Conservation (phyloP, 2,329 filamentous ascomycete species). For the Stemphylium beticola region DNA sequence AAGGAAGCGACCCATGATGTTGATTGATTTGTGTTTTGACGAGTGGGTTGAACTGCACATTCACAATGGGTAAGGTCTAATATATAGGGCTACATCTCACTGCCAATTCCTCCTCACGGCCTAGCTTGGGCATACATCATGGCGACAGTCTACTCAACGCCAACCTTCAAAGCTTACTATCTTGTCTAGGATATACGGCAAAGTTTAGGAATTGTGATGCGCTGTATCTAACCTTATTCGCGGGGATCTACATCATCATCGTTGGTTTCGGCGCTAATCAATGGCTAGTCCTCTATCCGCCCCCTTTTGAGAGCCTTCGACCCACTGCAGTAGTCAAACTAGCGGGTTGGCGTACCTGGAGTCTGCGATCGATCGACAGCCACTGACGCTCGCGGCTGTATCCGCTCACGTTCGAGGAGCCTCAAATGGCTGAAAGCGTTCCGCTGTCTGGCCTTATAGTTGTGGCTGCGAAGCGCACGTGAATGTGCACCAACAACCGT, state of each 20-base stretch:
- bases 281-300: background rate
- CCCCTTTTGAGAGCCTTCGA: too few species aligned
- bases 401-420: too few species aligned
- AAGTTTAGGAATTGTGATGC: background rate
- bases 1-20: constrained; percentile 6
- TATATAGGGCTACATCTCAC: background rate
- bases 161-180: too few species aligned
- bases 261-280: background rate
- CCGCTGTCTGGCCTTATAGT: too few species aligned
- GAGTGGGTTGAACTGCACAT: background rate
- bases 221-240: background rate
- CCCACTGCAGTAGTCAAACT: too few species aligned
- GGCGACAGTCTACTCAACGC: background rate
- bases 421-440: too few species aligned
- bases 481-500: too few species aligned
- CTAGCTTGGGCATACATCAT: background rate
- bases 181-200: background rate
- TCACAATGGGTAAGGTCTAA: background rate
- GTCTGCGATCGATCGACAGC: too few species aligned
- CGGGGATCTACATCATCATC: constrained; percentile 1
- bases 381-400: too few species aligned
- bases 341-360: too few species aligned
- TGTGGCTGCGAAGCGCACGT: too few species aligned
- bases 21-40: background rate
- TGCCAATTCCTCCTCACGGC: too few species aligned